Evolutionary conservation across 306 rosid species (phyloP), one percentile per base, ranked within the genome.

Genomic region (Quercus aquifolioides): DNA sequence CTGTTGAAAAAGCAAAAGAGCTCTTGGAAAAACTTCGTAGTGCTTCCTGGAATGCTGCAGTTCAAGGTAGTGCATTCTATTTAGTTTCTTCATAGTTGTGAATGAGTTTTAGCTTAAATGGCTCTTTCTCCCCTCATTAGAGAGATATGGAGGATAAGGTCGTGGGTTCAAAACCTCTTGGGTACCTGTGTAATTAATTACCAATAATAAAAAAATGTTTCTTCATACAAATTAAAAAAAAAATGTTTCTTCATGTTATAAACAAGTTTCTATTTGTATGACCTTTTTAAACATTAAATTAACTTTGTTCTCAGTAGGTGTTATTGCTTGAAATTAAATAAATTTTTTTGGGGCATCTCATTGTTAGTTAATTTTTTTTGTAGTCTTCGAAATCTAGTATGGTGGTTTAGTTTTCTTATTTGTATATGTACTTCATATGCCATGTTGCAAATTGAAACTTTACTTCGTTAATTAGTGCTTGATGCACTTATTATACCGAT

Each of bases 41-140:
- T 77, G 98, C 98, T 78, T 95, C 99, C 41, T 95, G 99, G 99
- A 81, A 90, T 83, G 87, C 97, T 88, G 97, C 92, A 64, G 92
- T 95, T 80, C 90, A 95, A 90, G 99, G 99, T 91, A 77, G 55
- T 70, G 73, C 78, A 19, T 59, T 59, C 21, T 31, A 59, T 19
- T 17, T 81, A 65, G 38, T 6, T 49, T 81, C 14, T 19, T 33
- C 52, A 19, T 67, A 31, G 72, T 35, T 67, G 49, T 3, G 54
- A 49, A 49, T 49, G 54, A 49, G 54, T 49, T 49, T 49, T 49
- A 49, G 54, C 54, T 49, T 2, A 49, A 49, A 49, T 49, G 17
- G 3, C 46, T 12, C 13, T 12, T 12, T 46, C 54, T 12, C 4
- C 4, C 15, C 54, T 46, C 17, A 46, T 9, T 8, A 46, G 54